phyloP scores from a whole-genome alignment of 2,329 filamentous ascomycete genomes.

The Fusarium sp. region DNA sequence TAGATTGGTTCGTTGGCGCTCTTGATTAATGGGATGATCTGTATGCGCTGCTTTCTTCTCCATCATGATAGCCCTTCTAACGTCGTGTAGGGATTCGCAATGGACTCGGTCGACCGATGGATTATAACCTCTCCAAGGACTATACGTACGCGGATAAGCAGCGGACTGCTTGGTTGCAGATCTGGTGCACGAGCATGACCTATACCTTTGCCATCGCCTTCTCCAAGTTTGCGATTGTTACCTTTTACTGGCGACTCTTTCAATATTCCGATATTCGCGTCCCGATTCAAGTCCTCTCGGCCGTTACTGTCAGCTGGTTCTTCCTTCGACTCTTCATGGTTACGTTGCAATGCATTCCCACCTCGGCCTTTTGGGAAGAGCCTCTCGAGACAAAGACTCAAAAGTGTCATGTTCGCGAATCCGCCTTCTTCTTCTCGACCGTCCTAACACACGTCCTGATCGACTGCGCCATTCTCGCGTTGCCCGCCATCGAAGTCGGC shows the following conservation, averaged over 20 bases:
- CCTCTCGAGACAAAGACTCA: slow-evolving; percentile 32
- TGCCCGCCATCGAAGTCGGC: slow-evolving; percentile 46
- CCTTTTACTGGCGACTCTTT: slow-evolving; percentile 46
- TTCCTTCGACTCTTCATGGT: slow-evolving; percentile 45
- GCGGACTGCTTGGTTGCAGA: slow-evolving; percentile 31
- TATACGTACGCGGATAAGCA: slow-evolving; percentile 23
- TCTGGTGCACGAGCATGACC: slow-evolving; percentile 42
- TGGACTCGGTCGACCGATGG: slow-evolving; percentile 32
- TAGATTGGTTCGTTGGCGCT: slow-evolving; percentile 33
- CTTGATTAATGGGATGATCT: slow-evolving; percentile 27
- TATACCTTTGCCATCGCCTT: slow-evolving; percentile 44
- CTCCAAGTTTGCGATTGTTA: slow-evolving; percentile 44
- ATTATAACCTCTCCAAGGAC: slow-evolving; percentile 21
- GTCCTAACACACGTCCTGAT: slow-evolving; percentile 46
- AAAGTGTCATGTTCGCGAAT: slow-evolving; percentile 45
- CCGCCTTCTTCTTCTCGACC: slow-evolving; percentile 47
- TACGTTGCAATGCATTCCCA: slow-evolving; percentile 48
- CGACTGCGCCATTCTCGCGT: slow-evolving; percentile 45
- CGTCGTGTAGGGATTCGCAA: slow-evolving; percentile 12
- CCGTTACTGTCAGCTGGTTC: slow-evolving; percentile 40
- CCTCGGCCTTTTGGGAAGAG: slow-evolving; percentile 47
- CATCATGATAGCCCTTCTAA: neutral
- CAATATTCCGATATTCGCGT: slow-evolving; percentile 41
- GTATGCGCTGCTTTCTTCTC: slow-evolving; percentile 1
- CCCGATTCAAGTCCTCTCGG: slow-evolving; percentile 43